Percentiles rank a stretch among this genome's conserved stretches.
These are phyloP conservation scores for Peniophora sp. DNA, from an alignment of 1,284 basidiomycete species.

Conservation along the genomic window DNA sequence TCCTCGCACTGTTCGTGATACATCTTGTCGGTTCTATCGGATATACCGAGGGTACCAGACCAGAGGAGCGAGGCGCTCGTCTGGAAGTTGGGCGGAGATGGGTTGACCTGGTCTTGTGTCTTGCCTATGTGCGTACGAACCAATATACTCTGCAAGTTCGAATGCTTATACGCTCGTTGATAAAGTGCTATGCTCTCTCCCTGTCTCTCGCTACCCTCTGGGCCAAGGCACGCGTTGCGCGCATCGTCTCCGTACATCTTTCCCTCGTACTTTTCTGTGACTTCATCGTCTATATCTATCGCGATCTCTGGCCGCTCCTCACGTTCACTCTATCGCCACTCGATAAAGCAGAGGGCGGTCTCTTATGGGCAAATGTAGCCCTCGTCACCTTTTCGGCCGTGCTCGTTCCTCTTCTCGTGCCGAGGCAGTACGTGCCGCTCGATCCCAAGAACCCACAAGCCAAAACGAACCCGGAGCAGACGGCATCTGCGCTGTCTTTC, in stretches of 20 bases:
- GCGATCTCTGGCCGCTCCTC: constrained; percentile 57
- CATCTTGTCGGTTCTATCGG: constrained; percentile 12
- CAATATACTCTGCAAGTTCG: constrained; percentile 2
- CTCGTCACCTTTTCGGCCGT: constrained; percentile 30
- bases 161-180: constrained; percentile 3
- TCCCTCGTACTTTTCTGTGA: constrained; percentile 24
- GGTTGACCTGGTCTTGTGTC: constrained; percentile 16
- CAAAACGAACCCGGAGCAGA: constrained; percentile 56
- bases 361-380: constrained; percentile 24
- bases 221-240: neutral
- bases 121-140: constrained; percentile 14
- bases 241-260: neutral
- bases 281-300: constrained; percentile 41
- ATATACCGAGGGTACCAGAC: constrained; percentile 5
- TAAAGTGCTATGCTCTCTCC: constrained; percentile 1
- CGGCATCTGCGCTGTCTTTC: constrained; percentile 51
- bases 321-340: constrained; percentile 35
- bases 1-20: constrained; percentile 18
- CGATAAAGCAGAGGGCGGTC: constrained; percentile 25
- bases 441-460: constrained; percentile 19
- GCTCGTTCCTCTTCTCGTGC: constrained; percentile 33
- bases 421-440: constrained; percentile 33
- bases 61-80: neutral
- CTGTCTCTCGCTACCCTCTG: constrained; percentile 10
- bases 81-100: constrained; percentile 8